Evolutionary conservation across 768 basidiomycete genomes (phyloP).

Genomic region (Mrakia blollopis): DNA sequence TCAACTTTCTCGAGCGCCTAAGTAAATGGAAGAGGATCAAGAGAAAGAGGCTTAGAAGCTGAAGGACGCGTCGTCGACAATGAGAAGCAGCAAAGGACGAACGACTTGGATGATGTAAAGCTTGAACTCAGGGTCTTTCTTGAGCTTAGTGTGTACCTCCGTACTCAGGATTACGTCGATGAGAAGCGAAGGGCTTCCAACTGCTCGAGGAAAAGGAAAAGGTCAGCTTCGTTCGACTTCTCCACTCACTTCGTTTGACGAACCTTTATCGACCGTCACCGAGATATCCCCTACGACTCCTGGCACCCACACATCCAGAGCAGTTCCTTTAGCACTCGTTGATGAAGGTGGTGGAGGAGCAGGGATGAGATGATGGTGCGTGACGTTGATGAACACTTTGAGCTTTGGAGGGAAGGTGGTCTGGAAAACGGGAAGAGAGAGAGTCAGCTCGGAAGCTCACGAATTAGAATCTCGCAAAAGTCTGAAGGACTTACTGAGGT

Average conservation of each 20-base stretch:
- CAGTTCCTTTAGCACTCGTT: not conserved
- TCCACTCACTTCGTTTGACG: not conserved
- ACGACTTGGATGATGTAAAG: slow-evolving; percentile 29
- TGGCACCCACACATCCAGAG: slow-evolving; percentile 19
- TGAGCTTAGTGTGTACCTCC: slow-evolving; percentile 4
- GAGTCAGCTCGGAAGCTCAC: not conserved
- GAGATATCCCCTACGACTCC: slow-evolving; percentile 17
- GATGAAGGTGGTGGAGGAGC: not conserved
- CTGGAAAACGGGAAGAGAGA: not conserved
- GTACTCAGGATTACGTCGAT: slow-evolving; percentile 24
- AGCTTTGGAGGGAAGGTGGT: slow-evolving; percentile 12
- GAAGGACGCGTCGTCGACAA: not conserved
- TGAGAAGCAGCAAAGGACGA: not conserved
- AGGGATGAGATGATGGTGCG: slow-evolving; percentile 21
- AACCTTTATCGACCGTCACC: slow-evolving; percentile 30
- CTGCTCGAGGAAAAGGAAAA: not conserved
- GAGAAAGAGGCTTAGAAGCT: not conserved
- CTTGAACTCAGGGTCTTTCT: slow-evolving; percentile 21
- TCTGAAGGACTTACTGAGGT: not conserved
- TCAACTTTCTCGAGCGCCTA: slow-evolving; percentile 27
- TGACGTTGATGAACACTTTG: slow-evolving; percentile 30
- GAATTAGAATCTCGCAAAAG: not conserved
- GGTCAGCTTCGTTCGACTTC: not conserved
- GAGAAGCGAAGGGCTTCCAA: slow-evolving; percentile 23
- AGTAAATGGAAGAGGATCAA: no score